These are phyloP conservation scores for Malus hybrid DNA, from an alignment of 331 rosid species.

Conservation along the genomic window DNA sequence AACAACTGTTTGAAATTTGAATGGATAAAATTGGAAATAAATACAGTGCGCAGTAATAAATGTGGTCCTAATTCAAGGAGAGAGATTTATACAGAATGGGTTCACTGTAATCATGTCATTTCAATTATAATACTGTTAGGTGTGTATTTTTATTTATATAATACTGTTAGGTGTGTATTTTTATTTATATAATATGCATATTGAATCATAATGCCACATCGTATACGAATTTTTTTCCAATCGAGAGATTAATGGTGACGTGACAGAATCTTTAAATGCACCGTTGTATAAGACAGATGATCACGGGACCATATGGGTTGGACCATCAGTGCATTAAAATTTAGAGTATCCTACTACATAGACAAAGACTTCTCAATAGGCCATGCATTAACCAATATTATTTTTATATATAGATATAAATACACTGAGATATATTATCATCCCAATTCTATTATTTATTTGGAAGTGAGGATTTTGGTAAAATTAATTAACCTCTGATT, in stretches of 20 bases:
- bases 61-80: not conserved
- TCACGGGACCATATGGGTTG: no score
- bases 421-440: not conserved
- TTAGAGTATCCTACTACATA: no score
- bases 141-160: no score
- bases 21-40: not conserved
- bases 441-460: not conserved
- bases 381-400: not conserved
- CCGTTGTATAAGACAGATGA: not conserved
- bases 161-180: no score
- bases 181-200: not conserved
- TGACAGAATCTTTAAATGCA: no score
- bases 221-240: no score
- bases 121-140: no score
- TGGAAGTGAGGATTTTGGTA: not conserved
- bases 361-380: not conserved
- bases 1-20: not conserved
- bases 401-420: no score
- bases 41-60: no score
- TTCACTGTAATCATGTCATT: no score
- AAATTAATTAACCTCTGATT: not conserved
- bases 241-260: not conserved
- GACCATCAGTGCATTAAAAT: no score
- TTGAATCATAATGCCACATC: not conserved
- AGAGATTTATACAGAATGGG: no score